Base-by-base conservation (phyloP, 2,329 filamentous ascomycete species). In the Zymoseptoria passerinii region DNA sequence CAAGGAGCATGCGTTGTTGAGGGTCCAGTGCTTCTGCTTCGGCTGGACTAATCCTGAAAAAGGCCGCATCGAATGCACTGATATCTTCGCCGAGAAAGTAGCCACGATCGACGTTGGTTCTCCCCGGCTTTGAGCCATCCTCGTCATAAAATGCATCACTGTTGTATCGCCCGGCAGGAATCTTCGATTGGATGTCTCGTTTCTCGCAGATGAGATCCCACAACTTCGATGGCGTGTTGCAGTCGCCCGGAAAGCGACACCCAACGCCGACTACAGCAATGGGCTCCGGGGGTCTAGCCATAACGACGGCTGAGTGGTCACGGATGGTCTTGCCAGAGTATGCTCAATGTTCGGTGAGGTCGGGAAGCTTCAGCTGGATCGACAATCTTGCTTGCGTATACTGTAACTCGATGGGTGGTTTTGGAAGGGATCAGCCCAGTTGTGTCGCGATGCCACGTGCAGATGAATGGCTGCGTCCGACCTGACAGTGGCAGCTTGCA, bases 1-100 rank as follows among this genome's bases (percentile, higher is more conserved):
- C 66, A 1, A 70, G 58, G 3, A 66, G 52, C n/a, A 67, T 54
- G 1, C 67, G 58, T 54, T 70, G 67, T 56, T 70, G 66, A n/a
- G 67, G 67, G 53, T 70, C 67, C 58, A 68, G 66, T 27, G 58
- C 60, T 18, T 63, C 59, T 27, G 62, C 66, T 54, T 70, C 67
- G 16, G 53, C 52, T 3, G 57, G 58, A 50, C 53, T 59, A 19
- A 67, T 61, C 16, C 58, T 57, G 56, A 69, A 70, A 54, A 70
- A 69, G 0, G 59, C 50, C 8, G 61, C 62, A 50, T 70, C 67
- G 44, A 68, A 67, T 8, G 55, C 27, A 23, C 55, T 52, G 48
- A 61, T 56, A 51, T 69, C 62, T 40, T 68, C 63, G 27, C 65
- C 61, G 10, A 67, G 63, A n/a, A 66, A 59, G 57, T 69, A 66